These are phyloP conservation scores for Colletotrichum acutatum DNA, from an alignment of 2,329 filamentous ascomycete genomes.

Conservation along the genomic window DNA sequence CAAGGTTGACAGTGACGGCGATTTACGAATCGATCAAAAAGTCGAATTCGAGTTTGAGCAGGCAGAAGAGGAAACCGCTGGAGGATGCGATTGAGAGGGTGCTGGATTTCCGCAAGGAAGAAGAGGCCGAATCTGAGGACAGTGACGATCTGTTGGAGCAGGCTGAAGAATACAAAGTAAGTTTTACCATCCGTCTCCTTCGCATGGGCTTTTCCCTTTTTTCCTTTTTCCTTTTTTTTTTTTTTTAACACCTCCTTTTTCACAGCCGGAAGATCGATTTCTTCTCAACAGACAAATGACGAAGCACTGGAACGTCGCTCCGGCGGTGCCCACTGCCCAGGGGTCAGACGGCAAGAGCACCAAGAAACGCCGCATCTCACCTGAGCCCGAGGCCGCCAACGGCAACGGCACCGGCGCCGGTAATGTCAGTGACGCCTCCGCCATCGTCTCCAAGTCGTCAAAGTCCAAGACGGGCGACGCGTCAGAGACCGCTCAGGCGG, in stretches of 20 bases:
- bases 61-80: constrained; percentile 82
- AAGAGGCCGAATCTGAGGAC: constrained; percentile 65
- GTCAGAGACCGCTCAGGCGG: neutral
- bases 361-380: constrained; percentile 39
- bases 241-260: neutral
- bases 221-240: neutral
- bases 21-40: constrained; percentile 80
- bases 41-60: constrained; percentile 88
- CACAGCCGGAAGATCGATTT: constrained; percentile 48
- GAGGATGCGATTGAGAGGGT: constrained; percentile 90
- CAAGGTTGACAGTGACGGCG: constrained; percentile 62
- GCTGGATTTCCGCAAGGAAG: constrained; percentile 77
- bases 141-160: constrained; percentile 58
- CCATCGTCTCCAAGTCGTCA: constrained; percentile 1
- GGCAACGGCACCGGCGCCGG: constrained; percentile 17
- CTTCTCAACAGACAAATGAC: constrained; percentile 55
- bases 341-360: constrained; percentile 36
- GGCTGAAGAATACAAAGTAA: constrained; percentile 37
- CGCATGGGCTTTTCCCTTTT: neutral
- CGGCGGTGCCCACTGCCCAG: constrained; percentile 23
- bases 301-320: constrained; percentile 49
- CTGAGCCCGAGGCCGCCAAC: constrained; percentile 33
- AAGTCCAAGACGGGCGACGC: constrained; percentile 13
- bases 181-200: constrained; percentile 34
- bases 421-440: constrained; percentile 29